Evolutionary conservation across 2,329 filamentous ascomycete species (phyloP), one percentile per base, ranked within the genome.

Genomic region (Biscogniauxia mediterranea): DNA sequence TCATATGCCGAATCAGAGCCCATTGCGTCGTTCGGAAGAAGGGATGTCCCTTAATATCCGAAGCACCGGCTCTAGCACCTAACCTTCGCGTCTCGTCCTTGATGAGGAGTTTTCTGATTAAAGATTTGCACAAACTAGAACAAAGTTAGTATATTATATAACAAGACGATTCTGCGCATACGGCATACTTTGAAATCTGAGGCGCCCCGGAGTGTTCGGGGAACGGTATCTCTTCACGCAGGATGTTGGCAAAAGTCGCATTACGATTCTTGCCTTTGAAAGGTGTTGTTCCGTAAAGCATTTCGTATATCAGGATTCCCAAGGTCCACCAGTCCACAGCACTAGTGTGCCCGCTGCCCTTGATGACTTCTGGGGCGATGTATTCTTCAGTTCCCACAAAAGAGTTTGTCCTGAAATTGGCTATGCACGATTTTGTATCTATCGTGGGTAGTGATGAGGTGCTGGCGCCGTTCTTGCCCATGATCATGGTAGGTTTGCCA

Each of bases 201-300:
- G 93, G 92, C 23, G 88, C 83, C 38, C 91, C 90, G 26, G 89
- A 85, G 68, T 95, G 90, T 71, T 99, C 95, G 0, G 95, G 93
- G 78, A 99, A 99, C 5, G 92, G 91, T 63, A 97, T 95, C 67
- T 99, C 95, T 75, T 99, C 95, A 57, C 93, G 85, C 65, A 99
- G 78, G 68, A 99, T 99, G 74, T 98, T 99, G 63, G 93, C 94
- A 79, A 99, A 99, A 0, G 95, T 99, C 15, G 93, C 93, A 71
- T 98, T 99, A 49, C 95, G 87, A 77, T 97, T 99, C 85, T 99
- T 98, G 69, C 95, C 95, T 81, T 99, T 99, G 84, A 99, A 99
- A 1, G 95, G 95, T 0, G 95, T 99, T 0, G 94, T 99, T 59
- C 95, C 95, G 79, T 94, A 99, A 42, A 99, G 83, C 95, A 99